Percentiles rank a stretch among this genome's conserved stretches.
These are phyloP conservation scores for Saussurea involucrata DNA, from an alignment of 129 eudicot genomes.

Conservation along the genomic window DNA sequence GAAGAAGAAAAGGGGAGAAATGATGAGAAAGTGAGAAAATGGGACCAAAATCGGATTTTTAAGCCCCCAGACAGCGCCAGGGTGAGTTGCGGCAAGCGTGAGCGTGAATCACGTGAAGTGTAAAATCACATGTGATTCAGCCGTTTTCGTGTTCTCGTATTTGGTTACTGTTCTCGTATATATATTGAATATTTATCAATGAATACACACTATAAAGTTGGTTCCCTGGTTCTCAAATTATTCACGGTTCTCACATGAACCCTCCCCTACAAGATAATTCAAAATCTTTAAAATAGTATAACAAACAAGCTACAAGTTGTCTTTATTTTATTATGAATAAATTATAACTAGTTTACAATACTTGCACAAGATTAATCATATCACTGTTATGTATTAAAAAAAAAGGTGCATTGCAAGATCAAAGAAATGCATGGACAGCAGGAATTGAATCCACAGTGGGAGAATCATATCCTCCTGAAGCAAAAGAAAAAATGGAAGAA, in stretches of 20 bases:
- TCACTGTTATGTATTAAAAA: slow-evolving; percentile 8
- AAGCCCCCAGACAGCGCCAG: no score
- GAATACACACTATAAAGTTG: not conserved
- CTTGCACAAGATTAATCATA: slow-evolving; percentile 20
- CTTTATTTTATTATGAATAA: not conserved
- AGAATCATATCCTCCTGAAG: slow-evolving; percentile 43
- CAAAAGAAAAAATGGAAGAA: slow-evolving; percentile 30
- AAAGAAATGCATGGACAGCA: slow-evolving; percentile 47
- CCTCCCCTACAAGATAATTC: not conserved
- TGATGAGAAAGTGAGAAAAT: no score
- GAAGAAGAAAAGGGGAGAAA: no score
- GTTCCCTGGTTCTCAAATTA: not conserved
- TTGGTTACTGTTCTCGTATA: no score
- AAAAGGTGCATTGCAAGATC: slow-evolving; percentile 38
- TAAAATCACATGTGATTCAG: no score
- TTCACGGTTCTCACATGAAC: not conserved
- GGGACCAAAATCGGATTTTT: no score
- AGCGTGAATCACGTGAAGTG: no score
- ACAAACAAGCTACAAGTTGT: not conserved
- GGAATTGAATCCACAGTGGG: slow-evolving; percentile 48
- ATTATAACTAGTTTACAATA: not conserved
- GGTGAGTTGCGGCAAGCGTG: no score
- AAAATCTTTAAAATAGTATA: not conserved
- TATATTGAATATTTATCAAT: not conserved
- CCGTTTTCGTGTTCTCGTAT: no score